These are phyloP conservation scores for Endocladia muricata DNA, from an alignment of 31 red algal species.

Conservation along the genomic window DNA sequence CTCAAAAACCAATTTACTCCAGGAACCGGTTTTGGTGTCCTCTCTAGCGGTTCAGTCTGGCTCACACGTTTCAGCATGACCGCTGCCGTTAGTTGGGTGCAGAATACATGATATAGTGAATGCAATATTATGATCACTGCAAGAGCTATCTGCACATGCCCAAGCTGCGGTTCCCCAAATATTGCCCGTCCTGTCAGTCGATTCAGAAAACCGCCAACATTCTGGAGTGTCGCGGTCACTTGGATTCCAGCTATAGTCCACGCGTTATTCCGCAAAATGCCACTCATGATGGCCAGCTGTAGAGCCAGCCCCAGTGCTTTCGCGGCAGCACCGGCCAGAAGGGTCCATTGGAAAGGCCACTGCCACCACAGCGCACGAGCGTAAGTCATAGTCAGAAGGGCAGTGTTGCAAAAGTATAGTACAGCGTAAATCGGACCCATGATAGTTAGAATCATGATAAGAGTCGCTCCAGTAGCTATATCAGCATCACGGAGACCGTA, in stretches of 20 bases:
- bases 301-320: conserved; percentile 29
- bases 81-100: conserved; percentile 23
- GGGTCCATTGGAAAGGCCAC: conserved; percentile 10
- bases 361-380: conserved; percentile 24
- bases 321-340: conserved; percentile 28
- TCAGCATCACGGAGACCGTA: conserved; percentile 36
- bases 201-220: conserved; percentile 3
- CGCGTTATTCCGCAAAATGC: conserved; percentile 39
- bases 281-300: conserved; percentile 23
- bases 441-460: conserved; percentile 42
- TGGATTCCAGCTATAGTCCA: conserved; percentile 35
- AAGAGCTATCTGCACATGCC: conserved; percentile 22
- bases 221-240: conserved; percentile 6
- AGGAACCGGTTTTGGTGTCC: not conserved
- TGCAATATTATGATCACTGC: conserved; percentile 28
- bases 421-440: conserved; percentile 55
- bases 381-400: conserved; percentile 33
- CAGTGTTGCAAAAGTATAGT: conserved; percentile 50
- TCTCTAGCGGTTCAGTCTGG: not conserved
- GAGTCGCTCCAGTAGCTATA: conserved; percentile 8
- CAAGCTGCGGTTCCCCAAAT: not conserved
- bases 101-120: conserved; percentile 62
- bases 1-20: conserved; percentile 1
- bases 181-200: not conserved
- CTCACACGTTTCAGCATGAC: conserved; percentile 4